A percentile compares a stretch with the other conserved stretches of the same genome.
phyloP scores from a whole-genome alignment of 139 green algal species.

The Zygnema circumcarinatum region DNA sequence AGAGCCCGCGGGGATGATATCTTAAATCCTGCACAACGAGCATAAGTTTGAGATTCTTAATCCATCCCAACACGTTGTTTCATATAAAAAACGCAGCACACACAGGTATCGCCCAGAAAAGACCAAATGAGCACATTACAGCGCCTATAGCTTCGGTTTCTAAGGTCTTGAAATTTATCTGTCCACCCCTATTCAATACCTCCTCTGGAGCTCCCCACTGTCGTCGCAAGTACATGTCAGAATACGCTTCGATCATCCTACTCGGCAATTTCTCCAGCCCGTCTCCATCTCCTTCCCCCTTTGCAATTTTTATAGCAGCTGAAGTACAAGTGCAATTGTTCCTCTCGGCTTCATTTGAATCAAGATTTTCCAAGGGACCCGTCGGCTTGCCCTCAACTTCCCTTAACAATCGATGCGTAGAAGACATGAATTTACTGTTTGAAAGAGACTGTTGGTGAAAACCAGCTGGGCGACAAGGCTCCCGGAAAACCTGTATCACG shows the following conservation, averaged over 20 bases:
- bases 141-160: not conserved
- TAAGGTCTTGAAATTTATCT: not conserved
- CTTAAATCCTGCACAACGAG: constrained; percentile 5
- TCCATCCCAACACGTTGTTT: too few species aligned
- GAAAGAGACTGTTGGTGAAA: too few species aligned
- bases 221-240: constrained; percentile 35
- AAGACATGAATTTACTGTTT: too few species aligned
- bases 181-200: constrained; percentile 9
- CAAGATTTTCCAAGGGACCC: too few species aligned
- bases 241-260: constrained; percentile 9
- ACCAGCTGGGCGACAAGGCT: too few species aligned
- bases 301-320: not conserved
- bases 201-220: constrained; percentile 23
- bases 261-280: constrained; percentile 6
- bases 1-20: not conserved
- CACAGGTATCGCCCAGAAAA: not conserved
- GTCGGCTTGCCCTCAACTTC: too few species aligned
- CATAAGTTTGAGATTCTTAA: not conserved
- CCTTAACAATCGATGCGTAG: too few species aligned
- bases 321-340: too few species aligned
- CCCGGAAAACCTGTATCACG: too few species aligned
- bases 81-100: not conserved
- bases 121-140: not conserved
- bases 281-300: not conserved
- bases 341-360: too few species aligned